These are phyloP conservation scores for Clonostachys byssicola DNA, from an alignment of 2,329 filamentous ascomycete species.

Conservation along the genomic window DNA sequence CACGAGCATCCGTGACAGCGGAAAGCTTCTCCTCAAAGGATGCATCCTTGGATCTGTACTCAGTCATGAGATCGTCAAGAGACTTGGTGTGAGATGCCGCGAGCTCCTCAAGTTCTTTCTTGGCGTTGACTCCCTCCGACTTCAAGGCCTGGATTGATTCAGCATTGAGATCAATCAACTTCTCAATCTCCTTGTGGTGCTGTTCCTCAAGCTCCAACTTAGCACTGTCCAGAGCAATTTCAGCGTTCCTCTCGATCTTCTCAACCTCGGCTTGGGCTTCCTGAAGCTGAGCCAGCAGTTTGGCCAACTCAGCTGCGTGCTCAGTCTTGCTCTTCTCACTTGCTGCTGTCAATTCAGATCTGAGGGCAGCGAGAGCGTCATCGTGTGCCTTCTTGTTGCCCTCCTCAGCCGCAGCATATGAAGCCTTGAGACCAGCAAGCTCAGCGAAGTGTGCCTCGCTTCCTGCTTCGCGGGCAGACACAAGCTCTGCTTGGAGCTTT, in stretches of 20 bases:
- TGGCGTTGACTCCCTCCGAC: conserved; percentile 26
- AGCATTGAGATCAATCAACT: conserved; percentile 34
- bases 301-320: conserved; percentile 22
- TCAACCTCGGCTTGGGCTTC: conserved; percentile 19
- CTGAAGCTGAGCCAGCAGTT: conserved; percentile 18
- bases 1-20: conserved; percentile 26
- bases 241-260: conserved; percentile 16
- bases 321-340: conserved; percentile 7
- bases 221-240: conserved; percentile 27
- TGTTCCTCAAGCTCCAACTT: conserved; percentile 39
- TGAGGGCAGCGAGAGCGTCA: conserved; percentile 23
- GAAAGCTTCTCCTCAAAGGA: conserved; percentile 27
- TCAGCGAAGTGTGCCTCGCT: conserved; percentile 18
- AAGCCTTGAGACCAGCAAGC: conserved; percentile 12
- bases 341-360: conserved; percentile 13
- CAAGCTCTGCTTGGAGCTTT: conserved; percentile 19
- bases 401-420: too few relatives aligned
- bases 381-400: conserved; percentile 19
- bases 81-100: conserved; percentile 28
- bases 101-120: conserved; percentile 38
- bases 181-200: conserved; percentile 42
- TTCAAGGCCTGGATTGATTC: conserved; percentile 35
- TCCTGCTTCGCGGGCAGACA: conserved; percentile 15
- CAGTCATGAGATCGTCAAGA: conserved; percentile 32
- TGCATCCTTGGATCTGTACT: conserved; percentile 26